A percentile compares a stretch with the other conserved stretches of the same genome.
phyloP scores from a whole-genome alignment of 495 filamentous ascomycete species.

The Annulohypoxylon maeteangense region DNA sequence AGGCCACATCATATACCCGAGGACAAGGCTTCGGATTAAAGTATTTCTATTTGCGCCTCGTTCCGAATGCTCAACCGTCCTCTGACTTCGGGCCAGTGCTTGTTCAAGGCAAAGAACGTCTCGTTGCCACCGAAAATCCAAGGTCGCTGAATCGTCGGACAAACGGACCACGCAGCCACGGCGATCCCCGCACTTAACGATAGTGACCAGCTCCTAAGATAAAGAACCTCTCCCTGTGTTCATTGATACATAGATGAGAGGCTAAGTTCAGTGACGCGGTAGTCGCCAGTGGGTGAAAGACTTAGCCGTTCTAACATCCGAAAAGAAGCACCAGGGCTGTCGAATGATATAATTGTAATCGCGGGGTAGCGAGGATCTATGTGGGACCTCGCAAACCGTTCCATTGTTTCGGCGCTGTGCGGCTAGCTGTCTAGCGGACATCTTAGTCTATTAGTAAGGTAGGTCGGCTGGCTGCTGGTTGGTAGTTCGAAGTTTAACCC shows the following conservation, averaged over 20 bases:
- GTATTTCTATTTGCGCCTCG: slow-evolving; percentile 14
- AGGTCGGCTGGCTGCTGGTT: not conserved
- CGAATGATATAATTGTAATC: slow-evolving; percentile 28
- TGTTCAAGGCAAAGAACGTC: not conserved
- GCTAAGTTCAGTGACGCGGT: not conserved
- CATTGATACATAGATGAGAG: not conserved
- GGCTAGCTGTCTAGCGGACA: not conserved
- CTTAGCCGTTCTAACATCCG: slow-evolving; percentile 11
- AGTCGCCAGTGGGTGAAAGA: slow-evolving; percentile 2
- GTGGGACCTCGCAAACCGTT: slow-evolving; percentile 1
- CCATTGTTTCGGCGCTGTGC: slow-evolving; percentile 22
- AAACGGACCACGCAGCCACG: slow-evolving; percentile 24
- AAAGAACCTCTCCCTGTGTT: slow-evolving; percentile 6
- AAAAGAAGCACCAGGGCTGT: not conserved
- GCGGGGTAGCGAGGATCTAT: slow-evolving; percentile 29
- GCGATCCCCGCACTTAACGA: slow-evolving; percentile 27
- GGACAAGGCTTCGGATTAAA: slow-evolving; percentile 4
- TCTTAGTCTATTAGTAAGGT: not conserved
- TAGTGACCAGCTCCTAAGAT: slow-evolving; percentile 18
- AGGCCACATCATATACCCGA: slow-evolving; percentile 23
- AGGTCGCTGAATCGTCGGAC: slow-evolving; percentile 15
- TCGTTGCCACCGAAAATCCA: not conserved
- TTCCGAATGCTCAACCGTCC: slow-evolving; percentile 16
- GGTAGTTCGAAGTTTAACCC: not conserved
- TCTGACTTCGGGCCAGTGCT: slow-evolving; percentile 23